Evolutionary conservation across 768 basidiomycete species (phyloP), one percentile per base, ranked within the genome.

Genomic region (Mycena epipterygia): DNA sequence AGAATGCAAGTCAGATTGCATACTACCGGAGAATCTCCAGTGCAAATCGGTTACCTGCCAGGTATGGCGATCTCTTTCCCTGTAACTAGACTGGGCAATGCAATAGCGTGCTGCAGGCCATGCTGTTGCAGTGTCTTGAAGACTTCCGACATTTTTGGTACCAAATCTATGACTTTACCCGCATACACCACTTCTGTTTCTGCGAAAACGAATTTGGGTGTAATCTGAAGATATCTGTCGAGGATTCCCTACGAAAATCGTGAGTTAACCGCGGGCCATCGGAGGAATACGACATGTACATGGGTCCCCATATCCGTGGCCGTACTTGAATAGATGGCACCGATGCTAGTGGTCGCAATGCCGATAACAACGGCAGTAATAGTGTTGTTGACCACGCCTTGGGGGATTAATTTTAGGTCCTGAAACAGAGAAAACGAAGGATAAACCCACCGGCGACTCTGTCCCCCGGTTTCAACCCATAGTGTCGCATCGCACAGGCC

Each of bases 251-350:
- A 30, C 46, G 46, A 52, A 12, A 41, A 11, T 19, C 42, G 14
- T 32, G 29, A 35, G 64, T 25, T 55, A 49, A 19, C 32, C 33
- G 16, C 12, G n/a, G 23, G 23, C 44, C 4, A n/a, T 51, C 37
- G 33, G 62, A 55, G 55, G n/a, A 39, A 55, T 12, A 25, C 6
- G 55, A 52, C 42, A 32, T 74, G 51, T 68, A 89, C 90, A 78
- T 88, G 86, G 16, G 85, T 83, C 35, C 92, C 93, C 90, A 93
- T 92, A 73, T 93, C 93, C 3, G 91, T 90, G 25, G 92, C 90
- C 0, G 91, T 92, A 68, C 88, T 89, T 0, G 91, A 90, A 77
- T 89, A 93, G 48, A 93, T 87, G 9, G 86, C 93, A 13, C 92
- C 93, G 30, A 91, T 81, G 69, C 90, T 91, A 8, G 90, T 85